Evolutionary conservation across 441 rosid species (phyloP), one percentile per base, ranked within the genome.

Genomic region (Gossypium trilobum): DNA sequence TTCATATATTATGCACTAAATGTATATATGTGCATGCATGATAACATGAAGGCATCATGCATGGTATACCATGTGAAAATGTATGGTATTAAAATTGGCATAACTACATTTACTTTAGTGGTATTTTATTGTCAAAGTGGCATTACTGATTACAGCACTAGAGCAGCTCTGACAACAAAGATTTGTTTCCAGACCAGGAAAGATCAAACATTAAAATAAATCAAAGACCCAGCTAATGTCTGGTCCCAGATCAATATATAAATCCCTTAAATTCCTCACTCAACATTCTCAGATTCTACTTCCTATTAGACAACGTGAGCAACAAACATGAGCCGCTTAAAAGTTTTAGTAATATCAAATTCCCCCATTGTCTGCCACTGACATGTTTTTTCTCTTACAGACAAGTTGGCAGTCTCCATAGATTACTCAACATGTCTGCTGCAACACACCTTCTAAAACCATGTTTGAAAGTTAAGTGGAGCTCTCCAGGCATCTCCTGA

Each of bases 281-380:
- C 57, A 60, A 61, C 51, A 10, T 42, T 55, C 72, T 62, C 7
- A 16, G 74, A 58, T 70, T 74, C 79, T 71, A 68, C 39, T 68
- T 56, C 22, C 68, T 6, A 74, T 2, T 52, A 73, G 68, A 68
- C 72, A 71, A 78, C 39, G 70, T 64, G 59, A 76, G 73, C 65
- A 74, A 68, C 79, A 62, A 1, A 51, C 76, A 77, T 72, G 75
- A 80, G 80, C 80, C 71, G 78, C 78, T 77, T 22, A 74, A 73
- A 56, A 39, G 63, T 58, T 78, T 67, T 61, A 72, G 72, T 78
- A 84, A 81, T 83, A 85, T 85, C 76, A 85, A 82, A 79, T 73
- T 64, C 50, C 56, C 70, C 68, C 78, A 8, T 80, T 91, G 98
- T 93, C 97, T 88, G 91, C 92, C 93, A 90, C 74, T 85, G 84